Evolutionary conservation across 768 basidiomycete genomes (phyloP).

Genomic region (Boletus sp.): DNA sequence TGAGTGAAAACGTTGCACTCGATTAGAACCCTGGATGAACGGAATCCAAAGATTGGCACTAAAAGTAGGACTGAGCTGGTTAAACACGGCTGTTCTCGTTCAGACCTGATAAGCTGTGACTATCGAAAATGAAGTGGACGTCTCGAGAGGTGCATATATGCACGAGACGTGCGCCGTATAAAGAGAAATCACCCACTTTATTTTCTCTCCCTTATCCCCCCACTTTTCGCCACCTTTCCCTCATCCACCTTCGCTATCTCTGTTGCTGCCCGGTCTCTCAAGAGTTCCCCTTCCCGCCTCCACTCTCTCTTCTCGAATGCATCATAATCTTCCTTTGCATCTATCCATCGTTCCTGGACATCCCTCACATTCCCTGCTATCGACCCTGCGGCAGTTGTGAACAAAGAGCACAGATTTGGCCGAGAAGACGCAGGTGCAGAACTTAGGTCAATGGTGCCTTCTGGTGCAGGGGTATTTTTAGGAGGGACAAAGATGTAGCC

Average conservation of each 20-base stretch:
- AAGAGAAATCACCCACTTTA: conserved; percentile 13
- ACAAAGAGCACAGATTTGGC: conserved; percentile 65
- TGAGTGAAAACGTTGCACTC: not conserved
- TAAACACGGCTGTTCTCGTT: not conserved
- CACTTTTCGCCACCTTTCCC: not conserved
- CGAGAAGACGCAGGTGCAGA: conserved; percentile 39
- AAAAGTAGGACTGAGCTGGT: not conserved
- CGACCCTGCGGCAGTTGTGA: conserved; percentile 60
- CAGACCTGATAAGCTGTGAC: not conserved
- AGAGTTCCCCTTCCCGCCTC: conserved; percentile 64
- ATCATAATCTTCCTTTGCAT: conserved; percentile 78
- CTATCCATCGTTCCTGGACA: conserved; percentile 94
- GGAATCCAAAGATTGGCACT: not conserved
- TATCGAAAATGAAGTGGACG: not conserved
- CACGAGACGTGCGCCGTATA: not conserved
- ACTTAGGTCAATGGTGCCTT: conserved; percentile 30
- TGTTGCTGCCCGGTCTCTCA: conserved; percentile 23
- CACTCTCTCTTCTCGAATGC: conserved; percentile 75
- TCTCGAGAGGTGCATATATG: not conserved
- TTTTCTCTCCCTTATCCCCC: conserved; percentile 29
- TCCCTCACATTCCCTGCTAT: conserved; percentile 59
- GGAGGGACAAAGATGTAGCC: conserved; percentile 87
- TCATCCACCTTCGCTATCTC: conserved; percentile 8
- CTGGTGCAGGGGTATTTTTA: conserved; percentile 29
- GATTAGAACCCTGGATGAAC: not conserved